These are phyloP conservation scores for Fusarium acutatum DNA, from an alignment of 2,329 filamentous ascomycete genomes.

Conservation along the genomic window DNA sequence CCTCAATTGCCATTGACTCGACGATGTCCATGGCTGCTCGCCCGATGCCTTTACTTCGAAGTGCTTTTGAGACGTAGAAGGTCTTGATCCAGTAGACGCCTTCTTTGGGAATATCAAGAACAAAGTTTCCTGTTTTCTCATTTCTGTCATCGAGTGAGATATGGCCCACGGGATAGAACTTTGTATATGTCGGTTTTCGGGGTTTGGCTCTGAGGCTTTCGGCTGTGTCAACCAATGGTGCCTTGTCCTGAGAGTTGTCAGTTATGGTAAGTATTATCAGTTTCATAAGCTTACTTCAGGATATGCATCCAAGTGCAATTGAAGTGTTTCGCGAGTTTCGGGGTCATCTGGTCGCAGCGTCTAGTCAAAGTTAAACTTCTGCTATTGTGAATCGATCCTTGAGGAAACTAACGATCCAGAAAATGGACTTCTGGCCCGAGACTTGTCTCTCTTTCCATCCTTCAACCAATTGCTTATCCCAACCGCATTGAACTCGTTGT, in stretches of 20 bases:
- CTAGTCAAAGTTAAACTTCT: neutral
- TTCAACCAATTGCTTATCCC: conserved; percentile 28
- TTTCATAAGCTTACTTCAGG: neutral
- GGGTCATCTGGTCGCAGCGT: conserved; percentile 9
- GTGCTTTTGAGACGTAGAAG: conserved; percentile 38
- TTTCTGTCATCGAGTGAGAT: conserved; percentile 38
- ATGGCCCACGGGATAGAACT: conserved; percentile 36
- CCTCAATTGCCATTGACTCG: conserved; percentile 38
- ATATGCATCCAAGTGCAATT: conserved; percentile 23
- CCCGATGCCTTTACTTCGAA: conserved; percentile 41
- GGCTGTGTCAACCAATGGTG: conserved; percentile 26
- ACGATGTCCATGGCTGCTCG: conserved; percentile 43
- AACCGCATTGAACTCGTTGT: conserved; percentile 36
- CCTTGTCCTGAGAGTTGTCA: conserved; percentile 11
- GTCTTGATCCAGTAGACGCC: conserved; percentile 45
- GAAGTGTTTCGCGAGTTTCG: neutral
- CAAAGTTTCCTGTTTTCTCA: conserved; percentile 10
- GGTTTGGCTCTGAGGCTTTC: conserved; percentile 19
- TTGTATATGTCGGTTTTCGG: conserved; percentile 13
- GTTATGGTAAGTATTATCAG: fast-evolving
- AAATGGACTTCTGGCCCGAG: conserved; percentile 34
- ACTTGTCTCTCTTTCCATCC: conserved; percentile 29
- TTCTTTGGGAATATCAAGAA: conserved; percentile 26
- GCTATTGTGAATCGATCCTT: no score
- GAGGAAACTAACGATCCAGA: conserved; percentile 33